Evolutionary conservation across 2,329 filamentous ascomycete genomes (phyloP).

Genomic region (Gremmenia infestans): DNA sequence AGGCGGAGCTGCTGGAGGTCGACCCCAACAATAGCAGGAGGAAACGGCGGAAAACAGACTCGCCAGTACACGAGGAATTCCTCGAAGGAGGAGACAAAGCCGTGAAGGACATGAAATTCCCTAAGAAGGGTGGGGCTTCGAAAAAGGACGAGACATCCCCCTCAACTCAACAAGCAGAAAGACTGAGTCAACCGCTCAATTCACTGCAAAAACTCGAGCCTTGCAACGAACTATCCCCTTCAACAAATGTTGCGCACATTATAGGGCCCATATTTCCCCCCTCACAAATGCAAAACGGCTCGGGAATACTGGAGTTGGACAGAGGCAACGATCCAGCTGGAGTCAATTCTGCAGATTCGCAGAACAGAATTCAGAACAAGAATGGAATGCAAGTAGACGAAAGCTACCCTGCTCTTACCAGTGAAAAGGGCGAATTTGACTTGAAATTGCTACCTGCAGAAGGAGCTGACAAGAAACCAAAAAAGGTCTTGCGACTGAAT

Average conservation of each 20-base stretch:
- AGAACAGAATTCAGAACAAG: no score
- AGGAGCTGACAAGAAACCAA: conserved; percentile 31
- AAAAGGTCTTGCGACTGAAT: conserved; percentile 53
- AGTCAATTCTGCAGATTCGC: no score
- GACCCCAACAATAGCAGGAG: conserved; percentile 31
- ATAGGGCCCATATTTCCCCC: not conserved
- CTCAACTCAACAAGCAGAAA: not conserved
- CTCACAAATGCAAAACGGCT: no score
- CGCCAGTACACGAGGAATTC: conserved; percentile 20
- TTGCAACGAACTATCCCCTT: not conserved
- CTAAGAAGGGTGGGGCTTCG: not conserved
- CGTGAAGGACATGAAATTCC: not conserved
- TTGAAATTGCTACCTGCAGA: not conserved
- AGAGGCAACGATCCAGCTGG: no score
- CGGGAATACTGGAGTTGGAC: no score
- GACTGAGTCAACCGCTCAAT: not conserved
- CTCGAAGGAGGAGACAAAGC: conserved; percentile 1
- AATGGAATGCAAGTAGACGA: no score
- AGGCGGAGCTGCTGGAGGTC: conserved; percentile 25
- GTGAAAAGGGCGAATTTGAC: not conserved
- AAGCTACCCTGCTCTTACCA: no score
- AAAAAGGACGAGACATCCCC: not conserved
- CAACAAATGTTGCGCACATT: not conserved
- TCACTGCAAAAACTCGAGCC: not conserved
- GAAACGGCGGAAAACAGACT: conserved; percentile 42